Percentiles rank a stretch among this genome's conserved stretches.
Evolutionary conservation across 1,284 basidiomycete genomes (phyloP).

Genomic region (Ustilago curta): DNA sequence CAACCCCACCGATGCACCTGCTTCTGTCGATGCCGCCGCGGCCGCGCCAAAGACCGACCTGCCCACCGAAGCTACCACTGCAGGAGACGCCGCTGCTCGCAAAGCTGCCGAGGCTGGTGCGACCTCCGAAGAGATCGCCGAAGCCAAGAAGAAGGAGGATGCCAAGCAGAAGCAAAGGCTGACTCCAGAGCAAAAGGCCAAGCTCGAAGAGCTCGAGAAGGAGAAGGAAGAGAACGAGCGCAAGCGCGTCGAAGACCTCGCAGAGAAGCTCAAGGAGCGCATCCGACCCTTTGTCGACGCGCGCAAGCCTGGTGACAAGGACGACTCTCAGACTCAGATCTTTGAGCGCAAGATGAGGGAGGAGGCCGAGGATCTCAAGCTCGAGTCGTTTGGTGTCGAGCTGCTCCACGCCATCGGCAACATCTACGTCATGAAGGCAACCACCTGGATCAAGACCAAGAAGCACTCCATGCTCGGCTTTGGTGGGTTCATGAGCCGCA

Average conservation of each 20-base stretch:
- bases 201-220: conserved; percentile 68
- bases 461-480: conserved; percentile 81
- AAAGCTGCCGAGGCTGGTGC: conserved; percentile 64
- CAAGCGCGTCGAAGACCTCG: conserved; percentile 64
- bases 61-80: conserved; percentile 33
- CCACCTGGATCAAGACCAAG: conserved; percentile 83
- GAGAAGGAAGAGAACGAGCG: conserved; percentile 67
- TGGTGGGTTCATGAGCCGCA: conserved; percentile 89
- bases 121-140: conserved; percentile 43
- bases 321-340: conserved; percentile 78
- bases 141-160: conserved; percentile 72
- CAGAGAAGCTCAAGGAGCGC: conserved; percentile 67
- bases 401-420: conserved; percentile 73
- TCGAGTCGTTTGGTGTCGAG: conserved; percentile 98
- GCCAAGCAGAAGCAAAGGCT: conserved; percentile 72
- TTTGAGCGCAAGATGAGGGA: conserved; percentile 81
- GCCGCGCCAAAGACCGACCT: conserved; percentile 31
- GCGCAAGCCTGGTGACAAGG: conserved; percentile 83
- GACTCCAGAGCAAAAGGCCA: conserved; percentile 78
- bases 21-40: conserved; percentile 25
- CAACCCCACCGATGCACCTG: conserved; percentile 34
- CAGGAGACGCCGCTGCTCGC: conserved; percentile 51
- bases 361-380: conserved; percentile 95
- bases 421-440: conserved; percentile 92
- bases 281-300: conserved; percentile 72